Base-by-base conservation (phyloP, 2,329 filamentous ascomycete genomes). In the Endothia cerciana region DNA sequence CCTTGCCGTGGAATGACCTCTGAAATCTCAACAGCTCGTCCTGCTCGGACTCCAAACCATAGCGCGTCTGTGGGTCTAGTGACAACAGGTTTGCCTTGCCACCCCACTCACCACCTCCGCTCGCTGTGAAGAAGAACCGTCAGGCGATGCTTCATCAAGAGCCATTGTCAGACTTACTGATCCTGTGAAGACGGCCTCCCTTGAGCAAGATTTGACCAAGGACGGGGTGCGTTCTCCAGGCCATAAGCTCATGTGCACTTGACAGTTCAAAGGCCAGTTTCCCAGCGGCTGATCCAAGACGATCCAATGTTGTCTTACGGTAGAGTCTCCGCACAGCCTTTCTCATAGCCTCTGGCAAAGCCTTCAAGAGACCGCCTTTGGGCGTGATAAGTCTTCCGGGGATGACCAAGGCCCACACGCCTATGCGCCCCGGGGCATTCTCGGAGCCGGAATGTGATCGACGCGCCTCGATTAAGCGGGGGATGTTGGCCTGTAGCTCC, bases 61-160 rank as follows among this genome's bases (percentile, higher is more conserved):
- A 85, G 25, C 75, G 81, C 19, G 80, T 83, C 69, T 92, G 85
- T 3, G 92, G 91, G 72, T 95, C 92, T 4, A 96, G 82, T 6
- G 92, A 92, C 3, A 96, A 79, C 0, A 96, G 79, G 0, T 92
- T 92, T 71, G 90, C 88, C 75, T 94, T 95, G 64, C 85, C 81
- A 19, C 92, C 92, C 92, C 92, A 96, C 25, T 92, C 92, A 51
- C 92, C 92, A 56, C 92, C 92, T 4, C 92, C 92, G 72, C 91
- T 93, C 69, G 94, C 86, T 83, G 81, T 77, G 62, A 40, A 15
- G 13, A 17, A 36, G n/a, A 13, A 1, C 38, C 10, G 45, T 62
- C 45, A 62, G 53, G 19, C 5, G 6, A 11, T 33, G 22, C 25
- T 25, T 15, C 40, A 25, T 33, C 22, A 47, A 36, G 6, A 28